Evolutionary conservation across 176 grass and related monocot species (phyloP), one percentile per base, ranked within the genome.

Genomic region (Zea mays): DNA sequence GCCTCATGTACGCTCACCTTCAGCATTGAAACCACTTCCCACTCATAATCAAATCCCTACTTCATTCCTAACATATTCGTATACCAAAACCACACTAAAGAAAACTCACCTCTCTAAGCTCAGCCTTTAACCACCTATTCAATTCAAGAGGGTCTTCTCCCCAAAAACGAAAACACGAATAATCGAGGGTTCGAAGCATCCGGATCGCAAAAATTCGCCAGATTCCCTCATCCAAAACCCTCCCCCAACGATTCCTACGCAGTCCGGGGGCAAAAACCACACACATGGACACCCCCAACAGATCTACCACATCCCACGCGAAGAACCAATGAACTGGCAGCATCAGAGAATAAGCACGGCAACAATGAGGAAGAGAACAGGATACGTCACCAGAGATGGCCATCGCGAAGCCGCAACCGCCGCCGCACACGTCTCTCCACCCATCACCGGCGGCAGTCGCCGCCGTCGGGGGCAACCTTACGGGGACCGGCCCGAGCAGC

Each of bases 381-480:
- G 80, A 52, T 51, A 78, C 67, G 43, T 78, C 37, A 99, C 96
- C 96, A 33, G 96, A 99, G 60, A 99, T 84, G 69, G 96, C 92
- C 92, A 99, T 83, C 39, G 96, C 96, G 71, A 99, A 99, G 37
- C 96, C 92, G 82, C 96, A 99, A 34, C 96, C 96, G 5, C 96
- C 96, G 6, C 96, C 96, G 70, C 92, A 90, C 14, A 95, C 92
- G 38, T 99, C 96, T 65, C 44, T 84, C 96, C 96, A 99, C 27
- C 71, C 64, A 20, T 96, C 96, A 44, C 90, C 92, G 43, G 61
- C 51, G 38, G 41, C 67, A 17, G 83, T 71, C 73, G 82, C 87
- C 54, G 63, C 80, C 10, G 83, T 36, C 34, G 76, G 67, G 21
- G 96, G 96, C 72, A 96, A 62, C 72, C 72, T 85, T 10, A 93